Base-by-base conservation (phyloP, 208 protist genomes). In the Endotrypanum monterogeii region DNA sequence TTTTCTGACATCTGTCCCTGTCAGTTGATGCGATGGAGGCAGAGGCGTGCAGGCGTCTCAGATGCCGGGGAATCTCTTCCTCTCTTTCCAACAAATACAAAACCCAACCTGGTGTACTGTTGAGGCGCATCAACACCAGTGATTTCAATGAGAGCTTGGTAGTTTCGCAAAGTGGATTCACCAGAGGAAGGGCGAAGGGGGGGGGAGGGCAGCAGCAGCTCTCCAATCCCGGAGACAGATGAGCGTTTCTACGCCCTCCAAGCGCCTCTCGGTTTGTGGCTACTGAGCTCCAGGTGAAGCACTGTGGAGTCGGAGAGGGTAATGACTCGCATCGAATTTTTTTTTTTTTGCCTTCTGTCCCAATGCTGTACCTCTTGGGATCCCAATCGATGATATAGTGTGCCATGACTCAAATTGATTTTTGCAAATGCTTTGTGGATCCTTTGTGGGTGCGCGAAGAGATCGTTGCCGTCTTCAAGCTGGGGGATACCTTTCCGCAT, bases 141-240 rank as follows among this genome's bases (percentile, higher is more conserved):
- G 82, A 90, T 67, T 89, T 84, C 58, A 83, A 89, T 52, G 67
- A 83, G 57, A 51, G 80, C 58, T 55, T 90, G 37, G 78, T 88
- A 25, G 81, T 80, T 28, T 85, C 87, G 46, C 79, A 87, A 74
- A 86, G 88, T 66, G 83, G 84, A 3, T 92, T 88, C 74, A 50
- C 48, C n/a, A n/a, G 54, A 46, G 71, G 30, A 61, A 68, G n/a
- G 61, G 69, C 25, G 55, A 16, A 30, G 78, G 86, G 20, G 92
- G 90, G 77, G 86, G 91, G 78, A 71, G 71, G 44, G 82, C 83
- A 46, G 81, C 78, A 0, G 65, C 61, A 54, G 74, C 61, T 16
- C 81, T 86, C 51, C 74, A 83, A 70, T 88, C 78, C 74, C 51
- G 87, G 14, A 48, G 58, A 18, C 73, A 76, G 51, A 71, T 85